phyloP scores from a whole-genome alignment of 73 alveolate genomes.

The Paramecium tetraurelia region DNA sequence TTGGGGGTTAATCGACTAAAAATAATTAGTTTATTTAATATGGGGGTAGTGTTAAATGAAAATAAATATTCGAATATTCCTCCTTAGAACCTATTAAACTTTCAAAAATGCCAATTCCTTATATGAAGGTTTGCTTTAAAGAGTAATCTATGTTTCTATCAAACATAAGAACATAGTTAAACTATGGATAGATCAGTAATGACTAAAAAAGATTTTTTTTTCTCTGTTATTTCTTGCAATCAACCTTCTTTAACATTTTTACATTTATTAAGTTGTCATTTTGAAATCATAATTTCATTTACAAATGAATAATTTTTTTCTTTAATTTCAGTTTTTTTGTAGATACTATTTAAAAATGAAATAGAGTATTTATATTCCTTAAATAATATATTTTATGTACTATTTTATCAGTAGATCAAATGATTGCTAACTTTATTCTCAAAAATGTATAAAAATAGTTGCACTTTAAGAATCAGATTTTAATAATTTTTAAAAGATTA shows the following conservation, averaged over 20 bases:
- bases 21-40: not conserved
- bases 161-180: not conserved
- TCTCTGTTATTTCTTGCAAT: not conserved
- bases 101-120: not conserved
- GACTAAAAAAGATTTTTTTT: not conserved
- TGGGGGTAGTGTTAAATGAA: not conserved
- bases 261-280: not conserved
- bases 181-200: not conserved
- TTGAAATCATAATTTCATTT: not conserved
- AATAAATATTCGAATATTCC: not conserved
- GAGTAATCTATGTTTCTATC: not conserved
- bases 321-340: not conserved
- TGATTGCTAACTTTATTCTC: no score
- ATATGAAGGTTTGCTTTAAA: not conserved
- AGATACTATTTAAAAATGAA: not conserved
- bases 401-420: no score
- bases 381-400: no score
- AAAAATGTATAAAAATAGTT: no score
- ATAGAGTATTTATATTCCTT: not conserved
- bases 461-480: no score
- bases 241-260: not conserved
- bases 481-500: no score
- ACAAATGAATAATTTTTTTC: not conserved
- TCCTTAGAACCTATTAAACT: not conserved
- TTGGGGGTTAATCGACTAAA: not conserved